Conservation (phyloP, 495 filamentous ascomycete genomes). For the Hypomontagnella monticulosa region DNA sequence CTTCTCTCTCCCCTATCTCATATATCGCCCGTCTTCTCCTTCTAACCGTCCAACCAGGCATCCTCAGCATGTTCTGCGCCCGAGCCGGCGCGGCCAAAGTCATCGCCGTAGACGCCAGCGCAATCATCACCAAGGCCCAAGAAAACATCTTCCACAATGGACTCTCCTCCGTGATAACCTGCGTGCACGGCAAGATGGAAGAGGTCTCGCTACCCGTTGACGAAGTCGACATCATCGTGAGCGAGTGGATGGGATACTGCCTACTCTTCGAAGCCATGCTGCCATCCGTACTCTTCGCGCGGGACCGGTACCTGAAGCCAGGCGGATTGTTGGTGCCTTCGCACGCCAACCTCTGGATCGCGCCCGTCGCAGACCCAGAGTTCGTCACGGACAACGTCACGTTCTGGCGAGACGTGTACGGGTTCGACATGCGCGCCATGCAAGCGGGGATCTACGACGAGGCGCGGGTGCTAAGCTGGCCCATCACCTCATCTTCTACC, state of each 20-base stretch:
- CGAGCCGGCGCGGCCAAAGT: constrained; percentile 93
- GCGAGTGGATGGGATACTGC: constrained; percentile 99
- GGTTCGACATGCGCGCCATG: constrained; percentile 95
- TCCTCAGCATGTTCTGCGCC: constrained; percentile 87
- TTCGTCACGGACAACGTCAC: constrained; percentile 90
- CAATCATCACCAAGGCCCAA: constrained; percentile 92
- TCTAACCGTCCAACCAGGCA: constrained; percentile 43
- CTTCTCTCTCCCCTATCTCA: not conserved
- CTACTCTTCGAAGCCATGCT: constrained; percentile 99
- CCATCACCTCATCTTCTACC: constrained; percentile 1
- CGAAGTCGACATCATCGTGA: constrained; percentile 98
- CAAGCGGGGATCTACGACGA: constrained; percentile 84
- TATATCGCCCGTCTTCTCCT: not conserved
- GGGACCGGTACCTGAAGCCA: constrained; percentile 86
- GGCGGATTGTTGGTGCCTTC: constrained; percentile 91
- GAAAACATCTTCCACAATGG: constrained; percentile 91
- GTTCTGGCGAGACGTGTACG: constrained; percentile 99
- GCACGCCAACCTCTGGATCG: constrained; percentile 88
- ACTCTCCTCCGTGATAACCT: constrained; percentile 84
- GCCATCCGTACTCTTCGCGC: constrained; percentile 91
- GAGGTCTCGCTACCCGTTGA: constrained; percentile 87
- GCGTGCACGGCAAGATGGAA: constrained; percentile 95
- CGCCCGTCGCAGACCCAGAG: constrained; percentile 85
- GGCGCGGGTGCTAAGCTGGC: constrained; percentile 67
- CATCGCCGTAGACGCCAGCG: constrained; percentile 96